These are phyloP conservation scores for Didymella keratinophila DNA, from an alignment of 2,329 filamentous ascomycete genomes.

Conservation along the genomic window DNA sequence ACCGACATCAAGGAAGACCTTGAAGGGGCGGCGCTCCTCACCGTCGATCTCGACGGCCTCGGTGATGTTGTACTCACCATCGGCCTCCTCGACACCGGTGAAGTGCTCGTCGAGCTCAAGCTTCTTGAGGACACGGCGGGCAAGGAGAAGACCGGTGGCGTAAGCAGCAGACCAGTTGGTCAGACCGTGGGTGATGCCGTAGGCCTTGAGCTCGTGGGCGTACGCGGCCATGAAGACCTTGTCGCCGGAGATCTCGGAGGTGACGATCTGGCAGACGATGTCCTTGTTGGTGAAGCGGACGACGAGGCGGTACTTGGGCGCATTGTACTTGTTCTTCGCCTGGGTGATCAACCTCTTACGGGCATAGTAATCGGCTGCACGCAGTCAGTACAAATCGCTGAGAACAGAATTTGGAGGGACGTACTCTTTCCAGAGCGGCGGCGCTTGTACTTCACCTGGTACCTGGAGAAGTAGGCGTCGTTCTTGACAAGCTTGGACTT, in stretches of 20 bases:
- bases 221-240: slow-evolving; percentile 76
- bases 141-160: slow-evolving; percentile 93
- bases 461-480: slow-evolving; percentile 99
- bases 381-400: slow-evolving; percentile 61
- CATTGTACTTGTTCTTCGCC: slow-evolving; percentile 99
- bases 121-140: slow-evolving; percentile 96
- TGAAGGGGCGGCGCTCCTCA: slow-evolving; percentile 94
- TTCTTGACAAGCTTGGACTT: slow-evolving; percentile 97
- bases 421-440: slow-evolving; percentile 97
- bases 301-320: slow-evolving; percentile 99
- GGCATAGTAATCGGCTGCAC: slow-evolving; percentile 94
- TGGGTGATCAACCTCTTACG: slow-evolving; percentile 99
- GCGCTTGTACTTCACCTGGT: slow-evolving; percentile 99
- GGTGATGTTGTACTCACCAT: slow-evolving; percentile 95
- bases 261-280: slow-evolving; percentile 97
- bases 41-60: slow-evolving; percentile 93
- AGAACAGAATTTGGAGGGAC: slow-evolving; percentile 52
- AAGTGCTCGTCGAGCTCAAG: slow-evolving; percentile 94
- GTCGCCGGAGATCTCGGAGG: slow-evolving; percentile 95
- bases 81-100: slow-evolving; percentile 92
- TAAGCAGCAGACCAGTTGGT: slow-evolving; percentile 99
- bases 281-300: slow-evolving; percentile 99
- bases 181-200: slow-evolving; percentile 97
- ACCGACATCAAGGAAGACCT: slow-evolving; percentile 98
- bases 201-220: slow-evolving; percentile 96